Base-by-base conservation (phyloP, 192 early-diverging fungal species). In the Coemansia sp. region DNA sequence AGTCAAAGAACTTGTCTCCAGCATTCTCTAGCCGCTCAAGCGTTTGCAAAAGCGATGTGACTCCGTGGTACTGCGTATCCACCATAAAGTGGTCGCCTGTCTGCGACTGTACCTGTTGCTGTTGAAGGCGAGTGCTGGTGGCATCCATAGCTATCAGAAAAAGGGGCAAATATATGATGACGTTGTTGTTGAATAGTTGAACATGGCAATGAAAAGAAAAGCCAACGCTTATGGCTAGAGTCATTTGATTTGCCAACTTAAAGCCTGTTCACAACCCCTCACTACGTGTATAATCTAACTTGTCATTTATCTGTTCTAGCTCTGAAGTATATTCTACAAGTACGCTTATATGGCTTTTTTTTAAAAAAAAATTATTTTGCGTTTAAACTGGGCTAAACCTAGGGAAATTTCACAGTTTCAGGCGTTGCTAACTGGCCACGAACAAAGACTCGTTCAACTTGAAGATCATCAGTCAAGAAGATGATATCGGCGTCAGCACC, bases 1-100 rank as follows among this genome's bases (percentile, higher is more conserved):
- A 63, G n/a, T 66, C 63, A 44, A 77, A 77, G 31, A 77, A 70
- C 48, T 53, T 70, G 47, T 53, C 46, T n/a, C 67, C 68, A 9
- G 63, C 57, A 16, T 40, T 43, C 14, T 77, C 74, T 20, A 77
- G 63, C 13, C 63, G 62, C n/a, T 70, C 62, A 28, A 77, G 40
- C 18, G 28, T 47, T 40, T 70, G 74, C 26, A 70, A 48, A 55
- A 77, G 52, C 11, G 53, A 44, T 21, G 30, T 40, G 6, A 67
- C 46, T 8, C 63, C 63, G 5, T 63, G 67, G 0, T 50, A 39
- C 57, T 77, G 72, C 2, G 48, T 38, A 11, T 75, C 72, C 33
- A 60, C 50, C 3, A 53, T 41, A 15, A 42, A 11, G 38, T 48
- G n/a, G 21, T 40, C 41, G 30, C 21, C n/a, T 2, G 15, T 41